These are phyloP conservation scores for Cryptomeria japonica DNA, from an alignment of 75 land plant genomes.

Conservation along the genomic window DNA sequence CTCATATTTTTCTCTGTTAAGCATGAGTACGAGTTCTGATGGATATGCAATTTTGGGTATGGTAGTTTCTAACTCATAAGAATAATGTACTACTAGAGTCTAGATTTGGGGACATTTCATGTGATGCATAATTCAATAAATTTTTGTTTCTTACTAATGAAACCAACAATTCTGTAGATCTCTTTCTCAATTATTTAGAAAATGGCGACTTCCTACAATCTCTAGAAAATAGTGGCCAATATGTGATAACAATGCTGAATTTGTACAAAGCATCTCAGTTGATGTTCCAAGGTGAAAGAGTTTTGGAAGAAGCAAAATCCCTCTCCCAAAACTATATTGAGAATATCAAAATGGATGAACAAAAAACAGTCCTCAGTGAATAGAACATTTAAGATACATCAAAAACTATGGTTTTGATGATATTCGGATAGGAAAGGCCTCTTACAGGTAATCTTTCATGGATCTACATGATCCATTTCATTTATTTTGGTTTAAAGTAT, in stretches of 20 bases:
- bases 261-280: too few relatives aligned
- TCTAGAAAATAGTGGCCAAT: too few relatives aligned
- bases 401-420: slow-evolving; percentile 34
- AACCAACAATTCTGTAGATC: too few relatives aligned
- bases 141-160: too few relatives aligned
- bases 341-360: background rate
- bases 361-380: slow-evolving; percentile 34
- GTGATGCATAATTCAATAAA: too few relatives aligned
- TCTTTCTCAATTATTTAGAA: background rate
- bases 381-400: slow-evolving; percentile 48
- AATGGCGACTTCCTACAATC: background rate
- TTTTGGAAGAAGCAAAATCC: too few relatives aligned
- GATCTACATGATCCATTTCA: background rate
- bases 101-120: too few relatives aligned
- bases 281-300: too few relatives aligned
- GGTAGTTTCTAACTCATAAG: background rate
- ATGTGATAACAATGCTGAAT: too few relatives aligned
- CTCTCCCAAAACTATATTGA: slow-evolving; percentile 20
- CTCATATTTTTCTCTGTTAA: background rate
- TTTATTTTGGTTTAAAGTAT: background rate
- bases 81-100: too few relatives aligned
- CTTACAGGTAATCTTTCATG: slow-evolving; percentile 22
- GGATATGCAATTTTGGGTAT: too few relatives aligned
- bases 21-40: background rate
- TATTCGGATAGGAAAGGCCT: slow-evolving; percentile 16